A percentile compares a stretch with the other conserved stretches of the same genome.
phyloP scores from a whole-genome alignment of 208 protist species.

The Wallacemonas sp. region DNA sequence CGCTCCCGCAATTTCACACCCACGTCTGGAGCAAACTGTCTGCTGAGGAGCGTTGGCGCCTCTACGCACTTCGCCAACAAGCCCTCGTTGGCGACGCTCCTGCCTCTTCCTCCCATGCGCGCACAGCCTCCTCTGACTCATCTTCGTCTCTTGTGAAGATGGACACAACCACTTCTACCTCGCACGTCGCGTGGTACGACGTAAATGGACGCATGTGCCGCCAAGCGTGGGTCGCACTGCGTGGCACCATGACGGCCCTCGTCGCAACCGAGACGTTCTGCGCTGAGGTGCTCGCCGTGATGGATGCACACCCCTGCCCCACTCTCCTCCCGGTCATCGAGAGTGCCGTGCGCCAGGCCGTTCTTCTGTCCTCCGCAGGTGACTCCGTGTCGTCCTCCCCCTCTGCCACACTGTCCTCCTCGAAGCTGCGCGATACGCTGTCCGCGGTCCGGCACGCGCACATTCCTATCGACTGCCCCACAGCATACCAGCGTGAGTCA shows the following conservation, averaged over 20 bases:
- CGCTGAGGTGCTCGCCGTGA: constrained; percentile 64
- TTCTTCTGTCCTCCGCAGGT: background rate
- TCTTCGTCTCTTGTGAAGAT: no score
- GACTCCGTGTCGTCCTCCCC: background rate
- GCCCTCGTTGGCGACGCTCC: constrained; percentile 75
- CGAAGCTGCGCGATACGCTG: background rate
- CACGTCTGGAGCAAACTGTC: constrained; percentile 41
- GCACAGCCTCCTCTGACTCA: no score
- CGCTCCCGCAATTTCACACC: constrained; percentile 26
- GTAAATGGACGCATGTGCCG: constrained; percentile 51
- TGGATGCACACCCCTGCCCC: constrained; percentile 39
- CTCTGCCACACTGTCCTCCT: background rate
- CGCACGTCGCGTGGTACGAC: constrained; percentile 54
- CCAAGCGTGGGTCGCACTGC: constrained; percentile 45
- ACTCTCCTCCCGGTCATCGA: constrained; percentile 58
- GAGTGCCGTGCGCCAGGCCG: constrained; percentile 43
- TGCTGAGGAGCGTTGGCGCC: constrained; percentile 36
- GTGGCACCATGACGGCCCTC: constrained; percentile 57
- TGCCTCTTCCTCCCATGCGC: background rate
- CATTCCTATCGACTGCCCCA: background rate
- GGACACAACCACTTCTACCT: background rate
- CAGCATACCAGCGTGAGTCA: constrained; percentile 1
- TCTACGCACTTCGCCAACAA: constrained; percentile 68
- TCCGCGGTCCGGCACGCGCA: background rate
- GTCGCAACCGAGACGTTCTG: constrained; percentile 70